These are phyloP conservation scores for Torulaspora pretoriensis DNA, from an alignment of 1,139 yeast species.

Conservation along the genomic window DNA sequence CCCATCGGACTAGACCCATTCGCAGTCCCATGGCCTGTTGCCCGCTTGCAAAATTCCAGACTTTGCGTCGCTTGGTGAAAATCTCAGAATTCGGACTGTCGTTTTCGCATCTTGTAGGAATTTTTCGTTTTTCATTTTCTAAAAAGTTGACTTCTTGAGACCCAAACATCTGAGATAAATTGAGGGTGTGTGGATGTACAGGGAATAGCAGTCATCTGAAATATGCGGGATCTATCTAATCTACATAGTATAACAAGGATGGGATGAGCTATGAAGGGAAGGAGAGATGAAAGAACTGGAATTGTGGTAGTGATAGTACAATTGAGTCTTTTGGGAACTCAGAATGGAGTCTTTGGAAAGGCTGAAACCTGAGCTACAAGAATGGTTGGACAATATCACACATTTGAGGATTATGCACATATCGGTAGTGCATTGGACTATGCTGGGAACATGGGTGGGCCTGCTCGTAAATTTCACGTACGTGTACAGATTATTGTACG, in stretches of 20 bases:
- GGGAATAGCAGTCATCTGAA: neutral
- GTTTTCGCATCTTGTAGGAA: neutral
- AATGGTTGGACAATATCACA: slow-evolving; percentile 10
- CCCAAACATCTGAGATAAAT: neutral
- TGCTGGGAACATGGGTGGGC: slow-evolving; percentile 46
- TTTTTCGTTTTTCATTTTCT: neutral
- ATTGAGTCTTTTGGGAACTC: neutral
- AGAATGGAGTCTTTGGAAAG: neutral
- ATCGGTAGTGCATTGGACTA: slow-evolving; percentile 43
- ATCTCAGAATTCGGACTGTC: neutral
- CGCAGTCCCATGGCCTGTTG: neutral
- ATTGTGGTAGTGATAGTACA: too few species aligned
- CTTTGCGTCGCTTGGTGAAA: neutral
- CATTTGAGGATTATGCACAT: slow-evolving; percentile 10
- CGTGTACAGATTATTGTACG: slow-evolving; percentile 61
- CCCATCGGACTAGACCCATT: slow-evolving; percentile 1
- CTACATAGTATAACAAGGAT: neutral
- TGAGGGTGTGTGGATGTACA: neutral
- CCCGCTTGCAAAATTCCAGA: slow-evolving; percentile 1
- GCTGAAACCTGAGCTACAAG: neutral
- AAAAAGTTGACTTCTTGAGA: neutral
- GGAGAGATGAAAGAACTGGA: neutral
- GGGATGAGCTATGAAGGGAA: neutral
- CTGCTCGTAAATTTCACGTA: slow-evolving; percentile 52
- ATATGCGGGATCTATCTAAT: neutral